Percentiles rank a stretch among this genome's conserved stretches.
These are phyloP conservation scores for Botrytis fragariae DNA, from an alignment of 2,329 filamentous ascomycete genomes.

Conservation along the genomic window DNA sequence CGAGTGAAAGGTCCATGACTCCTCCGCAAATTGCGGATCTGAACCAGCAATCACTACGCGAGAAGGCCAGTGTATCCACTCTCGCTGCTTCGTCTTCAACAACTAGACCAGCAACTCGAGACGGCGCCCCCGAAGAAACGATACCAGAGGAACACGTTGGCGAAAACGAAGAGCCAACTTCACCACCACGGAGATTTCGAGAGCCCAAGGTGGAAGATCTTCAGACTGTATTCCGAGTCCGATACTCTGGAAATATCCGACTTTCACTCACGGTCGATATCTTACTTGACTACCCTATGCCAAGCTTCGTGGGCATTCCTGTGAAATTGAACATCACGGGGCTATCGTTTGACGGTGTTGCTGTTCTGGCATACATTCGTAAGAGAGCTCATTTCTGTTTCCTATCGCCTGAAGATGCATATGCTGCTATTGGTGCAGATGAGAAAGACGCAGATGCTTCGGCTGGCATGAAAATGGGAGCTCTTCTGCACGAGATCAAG, in stretches of 20 bases:
- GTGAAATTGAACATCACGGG: constrained; percentile 94
- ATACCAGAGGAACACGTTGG: constrained; percentile 36
- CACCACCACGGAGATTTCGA: constrained; percentile 54
- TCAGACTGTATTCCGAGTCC: constrained; percentile 87
- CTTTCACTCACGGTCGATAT: constrained; percentile 93
- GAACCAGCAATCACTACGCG: constrained; percentile 44
- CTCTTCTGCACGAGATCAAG: constrained; percentile 84
- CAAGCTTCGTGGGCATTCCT: constrained; percentile 93
- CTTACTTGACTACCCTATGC: constrained; percentile 96
- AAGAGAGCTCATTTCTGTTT: constrained; percentile 93
- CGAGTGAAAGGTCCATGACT: constrained; percentile 37
- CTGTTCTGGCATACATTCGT: constrained; percentile 86
- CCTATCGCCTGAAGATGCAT: constrained; percentile 84
- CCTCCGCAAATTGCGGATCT: constrained; percentile 42
- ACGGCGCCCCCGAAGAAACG: constrained; percentile 41
- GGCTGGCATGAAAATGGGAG: constrained; percentile 55
- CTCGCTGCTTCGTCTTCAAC: constrained; percentile 53
- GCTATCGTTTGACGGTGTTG: constrained; percentile 90
- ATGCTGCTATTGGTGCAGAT: constrained; percentile 58
- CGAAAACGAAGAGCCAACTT: constrained; percentile 35
- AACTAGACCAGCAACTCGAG: constrained; percentile 58
- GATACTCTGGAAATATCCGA: constrained; percentile 82
- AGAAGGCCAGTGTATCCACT: constrained; percentile 63
- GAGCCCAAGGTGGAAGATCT: constrained; percentile 82
- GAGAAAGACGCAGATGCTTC: constrained; percentile 33